Evolutionary conservation across 352 stramenopile genomes (phyloP), one percentile per base, ranked within the genome.

Genomic region (Phytophthora citricola): DNA sequence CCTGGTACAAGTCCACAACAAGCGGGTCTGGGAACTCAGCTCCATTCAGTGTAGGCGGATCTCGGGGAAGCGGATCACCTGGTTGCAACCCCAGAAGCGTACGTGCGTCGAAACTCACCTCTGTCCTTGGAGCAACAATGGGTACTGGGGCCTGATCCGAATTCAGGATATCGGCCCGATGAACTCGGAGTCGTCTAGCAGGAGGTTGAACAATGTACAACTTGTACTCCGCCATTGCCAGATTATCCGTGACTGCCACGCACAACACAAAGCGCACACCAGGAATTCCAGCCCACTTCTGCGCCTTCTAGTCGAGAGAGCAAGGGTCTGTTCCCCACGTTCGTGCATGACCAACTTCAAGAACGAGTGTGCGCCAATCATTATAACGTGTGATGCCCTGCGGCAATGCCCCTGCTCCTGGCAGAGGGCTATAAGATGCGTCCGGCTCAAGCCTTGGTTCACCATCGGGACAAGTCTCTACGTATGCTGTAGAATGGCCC

Each of bases 231-330:
- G 26, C 26, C 20, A 22, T 17, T 17, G 15, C 15, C 15, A 49
- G 14, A 1, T 10, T 2, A 3, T 11, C 6, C n/a, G 27, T 15
- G 12, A 59, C 24, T 20, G 38, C 52, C 26, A 59, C 40, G 5
- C 40, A 60, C 27, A 60, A 17, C 12, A 51, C 22, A 27, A 24
- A 60, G 40, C 40, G n/a, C 26, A 60, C 52, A 20, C 52, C 40
- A 7, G 17, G 26, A 34, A 50, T 22, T 12, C 10, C 24, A 34
- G n/a, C 40, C 29, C 53, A 60, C 11, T n/a, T 4, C 9, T 62
- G 34, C 1, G 40, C 39, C 38, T 59, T 59, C 52, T 39, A 59
- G 39, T 59, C 52, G 14, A 59, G 24, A 36, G 10, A 14, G 5
- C 38, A 36, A 40, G 7, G 14, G 15, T 1, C 2, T n/a, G 4